Percentiles rank a stretch among this genome's conserved stretches.
These are phyloP conservation scores for Exophiala xenobiotica DNA, from an alignment of 2,329 filamentous ascomycete species.

Conservation along the genomic window DNA sequence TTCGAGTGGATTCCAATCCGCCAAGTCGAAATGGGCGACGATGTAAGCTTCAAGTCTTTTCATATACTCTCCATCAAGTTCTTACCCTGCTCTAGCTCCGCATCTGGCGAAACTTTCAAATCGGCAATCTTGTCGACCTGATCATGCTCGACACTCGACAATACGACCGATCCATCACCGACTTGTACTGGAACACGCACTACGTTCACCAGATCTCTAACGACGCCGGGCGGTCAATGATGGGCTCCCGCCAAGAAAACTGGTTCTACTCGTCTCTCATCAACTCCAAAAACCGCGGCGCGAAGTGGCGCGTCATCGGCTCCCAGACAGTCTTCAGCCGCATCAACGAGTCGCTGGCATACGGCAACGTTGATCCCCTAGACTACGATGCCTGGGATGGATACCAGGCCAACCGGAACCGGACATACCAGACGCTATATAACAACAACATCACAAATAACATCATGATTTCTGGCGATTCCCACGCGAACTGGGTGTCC, in stretches of 20 bases:
- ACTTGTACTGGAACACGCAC: constrained; percentile 59
- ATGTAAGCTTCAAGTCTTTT: constrained; percentile 32
- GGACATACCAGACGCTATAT: constrained; percentile 66
- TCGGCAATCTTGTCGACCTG: constrained; percentile 65
- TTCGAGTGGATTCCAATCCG: constrained; percentile 36
- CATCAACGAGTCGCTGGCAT: constrained; percentile 49
- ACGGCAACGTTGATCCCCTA: constrained; percentile 43
- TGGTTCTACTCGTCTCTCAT: constrained; percentile 68
- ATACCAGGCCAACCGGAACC: constrained; percentile 68
- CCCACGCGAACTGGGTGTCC: constrained; percentile 64
- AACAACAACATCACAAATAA: constrained; percentile 70
- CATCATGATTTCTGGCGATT: constrained; percentile 70
- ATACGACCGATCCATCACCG: constrained; percentile 66
- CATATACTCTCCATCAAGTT: constrained; percentile 45
- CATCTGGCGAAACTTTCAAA: constrained; percentile 66
- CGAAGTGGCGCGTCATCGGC: constrained; percentile 69
- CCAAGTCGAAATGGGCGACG: constrained; percentile 68
- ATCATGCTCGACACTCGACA: constrained; percentile 69
- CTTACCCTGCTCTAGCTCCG: constrained; percentile 46
- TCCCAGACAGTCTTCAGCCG: constrained; percentile 69
- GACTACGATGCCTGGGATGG: constrained; percentile 65
- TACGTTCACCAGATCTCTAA: constrained; percentile 64
- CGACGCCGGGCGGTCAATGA: constrained; percentile 66
- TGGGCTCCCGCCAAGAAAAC: constrained; percentile 70
- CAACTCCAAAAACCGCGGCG: constrained; percentile 61